Percentiles rank a stretch among this genome's conserved stretches.
These are phyloP conservation scores for Helicocarpus griseus DNA, from an alignment of 2,329 filamentous ascomycete species.

Conservation along the genomic window DNA sequence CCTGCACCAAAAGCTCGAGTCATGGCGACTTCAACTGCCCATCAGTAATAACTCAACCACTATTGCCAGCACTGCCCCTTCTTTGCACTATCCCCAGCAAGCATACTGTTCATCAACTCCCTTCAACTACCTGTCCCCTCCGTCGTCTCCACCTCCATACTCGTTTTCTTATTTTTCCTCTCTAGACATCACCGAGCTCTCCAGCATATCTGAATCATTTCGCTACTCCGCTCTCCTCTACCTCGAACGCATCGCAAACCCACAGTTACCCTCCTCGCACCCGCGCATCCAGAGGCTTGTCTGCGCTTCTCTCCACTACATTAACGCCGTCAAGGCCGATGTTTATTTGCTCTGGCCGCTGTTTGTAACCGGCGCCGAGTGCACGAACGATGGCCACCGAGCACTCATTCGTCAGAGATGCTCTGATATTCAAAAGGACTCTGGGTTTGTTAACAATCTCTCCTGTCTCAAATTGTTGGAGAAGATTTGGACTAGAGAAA, in stretches of 20 bases:
- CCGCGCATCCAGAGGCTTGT: conserved; percentile 77
- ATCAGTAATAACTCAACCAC: neutral
- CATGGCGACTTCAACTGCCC: conserved; percentile 58
- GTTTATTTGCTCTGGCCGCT: conserved; percentile 92
- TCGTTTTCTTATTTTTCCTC: conserved; percentile 35
- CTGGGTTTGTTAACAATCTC: conserved; percentile 88
- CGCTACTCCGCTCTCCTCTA: conserved; percentile 82
- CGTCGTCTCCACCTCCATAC: conserved; percentile 16
- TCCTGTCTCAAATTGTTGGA: conserved; percentile 78
- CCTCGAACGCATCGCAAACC: conserved; percentile 75
- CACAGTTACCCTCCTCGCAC: conserved; percentile 60
- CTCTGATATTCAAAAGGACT: conserved; percentile 75
- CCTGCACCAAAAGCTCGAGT: conserved; percentile 63
- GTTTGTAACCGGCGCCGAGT: conserved; percentile 84
- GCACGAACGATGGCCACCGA: conserved; percentile 70
- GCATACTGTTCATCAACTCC: conserved; percentile 9
- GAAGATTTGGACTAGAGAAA: conserved; percentile 70
- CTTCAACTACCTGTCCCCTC: conserved; percentile 21
- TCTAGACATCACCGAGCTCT: conserved; percentile 61
- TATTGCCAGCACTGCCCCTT: neutral
- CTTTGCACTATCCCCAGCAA: conserved; percentile 9
- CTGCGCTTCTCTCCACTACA: conserved; percentile 71
- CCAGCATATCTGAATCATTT: conserved; percentile 81
- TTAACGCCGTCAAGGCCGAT: conserved; percentile 67
- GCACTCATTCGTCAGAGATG: conserved; percentile 70